Base-by-base conservation (phyloP, 305 asterid genomes). In the Euphrasia arctica region DNA sequence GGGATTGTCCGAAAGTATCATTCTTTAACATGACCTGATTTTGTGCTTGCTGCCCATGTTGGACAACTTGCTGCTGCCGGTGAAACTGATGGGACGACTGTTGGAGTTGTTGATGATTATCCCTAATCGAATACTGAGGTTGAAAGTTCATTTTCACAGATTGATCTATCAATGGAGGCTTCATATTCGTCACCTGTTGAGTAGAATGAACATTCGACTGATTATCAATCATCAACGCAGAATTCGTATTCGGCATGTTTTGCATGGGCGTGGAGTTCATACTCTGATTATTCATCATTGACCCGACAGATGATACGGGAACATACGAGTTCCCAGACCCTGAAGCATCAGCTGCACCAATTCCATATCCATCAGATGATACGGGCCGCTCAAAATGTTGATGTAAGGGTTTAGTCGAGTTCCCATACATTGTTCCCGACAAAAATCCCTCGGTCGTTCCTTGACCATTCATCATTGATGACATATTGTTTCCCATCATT, bases 331-430 rank as follows among this genome's bases (percentile, higher is more conserved):
- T 84, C 70, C 90, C 96, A 71, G 95, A 78, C 41, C 78, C 86
- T 45, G 89, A 76, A 66, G 85, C 77, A 75, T 84, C 90, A 58
- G 82, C 78, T 52, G 69, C 72, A 63, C 80, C 80, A 67, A 74
- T 72, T 67, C 85, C 94, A 82, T 82, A 88, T 71, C 80, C 88
- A 75, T 92, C 86, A 64, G 89, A 97, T 68, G 73, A 63, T 67
- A 72, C 73, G 63, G 90, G 72, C 59, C 74, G 78, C 68, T 89
- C 90, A 70, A 82, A 78, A 31, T 74, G 81, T 34, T 74, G 89
- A 63, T 78, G 81, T 73, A 81, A 62, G 63, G 92, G 77, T 75
- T 80, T 82, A 42, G 83, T 58, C 51, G 90, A 75, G 86, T 84
- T 89, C 29, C 81, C 94, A 68, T 81, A 79, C 58, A 71, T 18